phyloP scores from a whole-genome alignment of 257 asterid species.

The Dorcoceras hygrometricum region DNA sequence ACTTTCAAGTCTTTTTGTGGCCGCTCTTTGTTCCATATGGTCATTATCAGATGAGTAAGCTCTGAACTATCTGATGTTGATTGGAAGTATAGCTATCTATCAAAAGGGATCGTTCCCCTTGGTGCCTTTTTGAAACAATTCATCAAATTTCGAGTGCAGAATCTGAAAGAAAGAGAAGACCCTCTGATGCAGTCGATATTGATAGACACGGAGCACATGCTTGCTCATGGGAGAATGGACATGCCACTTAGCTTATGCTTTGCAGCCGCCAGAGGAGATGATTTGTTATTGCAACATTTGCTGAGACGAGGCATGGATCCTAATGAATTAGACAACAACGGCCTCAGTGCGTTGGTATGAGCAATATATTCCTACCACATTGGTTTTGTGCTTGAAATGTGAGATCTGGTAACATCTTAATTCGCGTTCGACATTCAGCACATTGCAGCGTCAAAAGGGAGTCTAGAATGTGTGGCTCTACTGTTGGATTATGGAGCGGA shows the following conservation, averaged over 20 bases:
- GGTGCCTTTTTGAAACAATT: background rate
- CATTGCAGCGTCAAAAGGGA: slow-evolving; percentile 62
- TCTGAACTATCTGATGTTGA: no score
- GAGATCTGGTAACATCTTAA: background rate
- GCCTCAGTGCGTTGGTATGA: slow-evolving; percentile 63
- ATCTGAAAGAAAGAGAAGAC: slow-evolving; percentile 52
- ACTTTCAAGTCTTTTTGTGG: background rate
- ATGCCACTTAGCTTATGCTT: slow-evolving; percentile 83
- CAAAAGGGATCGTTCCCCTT: background rate
- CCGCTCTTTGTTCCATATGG: background rate
- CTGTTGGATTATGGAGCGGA: slow-evolving; percentile 73
- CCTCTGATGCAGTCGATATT: slow-evolving; percentile 55
- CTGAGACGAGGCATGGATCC: slow-evolving; percentile 66
- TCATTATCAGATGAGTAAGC: no score
- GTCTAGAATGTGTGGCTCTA: slow-evolving; percentile 46
- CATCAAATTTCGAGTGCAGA: slow-evolving; percentile 40
- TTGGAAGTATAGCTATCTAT: background rate
- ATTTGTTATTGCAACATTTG: slow-evolving; percentile 58
- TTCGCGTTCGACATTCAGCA: slow-evolving; percentile 46
- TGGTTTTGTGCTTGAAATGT: slow-evolving; percentile 6
- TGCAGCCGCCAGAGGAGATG: slow-evolving; percentile 78
- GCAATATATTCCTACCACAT: background rate
- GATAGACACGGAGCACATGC: slow-evolving; percentile 62
- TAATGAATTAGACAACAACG: slow-evolving; percentile 57
- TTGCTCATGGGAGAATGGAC: slow-evolving; percentile 75